Base-by-base conservation (phyloP, 139 green algal genomes). In the Coelastrella sp. region DNA sequence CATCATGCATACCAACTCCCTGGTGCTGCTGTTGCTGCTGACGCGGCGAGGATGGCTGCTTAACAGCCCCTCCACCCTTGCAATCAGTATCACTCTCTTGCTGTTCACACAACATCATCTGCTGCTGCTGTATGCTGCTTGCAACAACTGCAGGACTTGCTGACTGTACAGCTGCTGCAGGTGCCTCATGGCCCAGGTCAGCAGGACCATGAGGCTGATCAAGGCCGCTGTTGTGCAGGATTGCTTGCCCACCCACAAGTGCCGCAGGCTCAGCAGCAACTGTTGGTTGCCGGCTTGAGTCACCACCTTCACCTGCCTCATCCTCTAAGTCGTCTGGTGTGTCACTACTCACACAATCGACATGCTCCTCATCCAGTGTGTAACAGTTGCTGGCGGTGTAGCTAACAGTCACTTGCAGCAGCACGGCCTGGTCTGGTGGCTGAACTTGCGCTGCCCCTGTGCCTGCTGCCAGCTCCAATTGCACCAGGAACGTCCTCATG, bases 401-500 rank as follows among this genome's bases (percentile, higher is more conserved):
- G 76, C 87, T 86, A 0, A 87, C 73, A n/a, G 73, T 66, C 6
- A 87, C 80, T 25, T 87, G 87, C n/a, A 84, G 90, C 84, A 87
- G 57, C 82, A 49, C 73, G 15, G 79, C 78, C 25, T 15, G 12
- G 0, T 79, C 73, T 20, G 19, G 27, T 25, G 82, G 78, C 85
- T 84, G 78, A 22, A 80, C 70, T 81, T 73, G 74, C 68, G 81
- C 82, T 63, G 89, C 82, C 1, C 58, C 73, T 7, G 27, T 79
- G 8, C 22, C 35, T 4, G 59, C 27, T 22, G 74, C 7, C 15
- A 86, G 82, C 59, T 78, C 10, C 60, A 92, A 24, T 7, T 59
- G 82, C 60, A 92, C 58, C 5, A 89, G 61, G 27, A 86, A 91
- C 7, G 87, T 80, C 25, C 25, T 74, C 15, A 17, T 73, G 61